These are phyloP conservation scores for Fusarium udum DNA, from an alignment of 2,329 filamentous ascomycete genomes.

Conservation along the genomic window DNA sequence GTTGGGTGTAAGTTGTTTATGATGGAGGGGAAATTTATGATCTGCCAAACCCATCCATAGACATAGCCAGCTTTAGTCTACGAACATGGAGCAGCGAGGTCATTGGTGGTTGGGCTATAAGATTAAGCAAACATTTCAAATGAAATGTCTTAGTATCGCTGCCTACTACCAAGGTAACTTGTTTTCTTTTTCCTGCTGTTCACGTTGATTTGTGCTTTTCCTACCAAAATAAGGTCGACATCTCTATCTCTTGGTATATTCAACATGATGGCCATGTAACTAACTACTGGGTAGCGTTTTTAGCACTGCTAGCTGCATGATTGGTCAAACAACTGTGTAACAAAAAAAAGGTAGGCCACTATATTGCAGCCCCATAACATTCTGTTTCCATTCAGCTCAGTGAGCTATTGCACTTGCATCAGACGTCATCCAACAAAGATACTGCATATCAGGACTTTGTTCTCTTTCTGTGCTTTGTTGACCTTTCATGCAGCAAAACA, in stretches of 20 bases:
- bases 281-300: no score
- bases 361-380: background rate
- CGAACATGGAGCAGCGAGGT: background rate
- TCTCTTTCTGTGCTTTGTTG: background rate
- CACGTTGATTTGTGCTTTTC: background rate
- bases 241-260: background rate
- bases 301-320: background rate
- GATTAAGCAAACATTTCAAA: background rate
- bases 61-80: background rate
- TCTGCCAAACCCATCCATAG: background rate
- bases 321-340: background rate
- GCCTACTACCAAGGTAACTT: background rate
- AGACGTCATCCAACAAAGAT: constrained; percentile 14
- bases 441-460: background rate
- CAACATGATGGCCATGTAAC: background rate
- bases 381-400: background rate
- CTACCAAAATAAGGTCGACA: background rate
- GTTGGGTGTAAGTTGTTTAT: background rate
- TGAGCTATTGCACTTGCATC: background rate
- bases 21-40: constrained; percentile 16
- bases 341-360: background rate
- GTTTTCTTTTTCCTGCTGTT: background rate
- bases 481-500: background rate
- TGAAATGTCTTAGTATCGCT: background rate
- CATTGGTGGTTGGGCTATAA: background rate